Conservation (phyloP, 2,329 filamentous ascomycete species). For the Botryosphaeria dothidea region DNA sequence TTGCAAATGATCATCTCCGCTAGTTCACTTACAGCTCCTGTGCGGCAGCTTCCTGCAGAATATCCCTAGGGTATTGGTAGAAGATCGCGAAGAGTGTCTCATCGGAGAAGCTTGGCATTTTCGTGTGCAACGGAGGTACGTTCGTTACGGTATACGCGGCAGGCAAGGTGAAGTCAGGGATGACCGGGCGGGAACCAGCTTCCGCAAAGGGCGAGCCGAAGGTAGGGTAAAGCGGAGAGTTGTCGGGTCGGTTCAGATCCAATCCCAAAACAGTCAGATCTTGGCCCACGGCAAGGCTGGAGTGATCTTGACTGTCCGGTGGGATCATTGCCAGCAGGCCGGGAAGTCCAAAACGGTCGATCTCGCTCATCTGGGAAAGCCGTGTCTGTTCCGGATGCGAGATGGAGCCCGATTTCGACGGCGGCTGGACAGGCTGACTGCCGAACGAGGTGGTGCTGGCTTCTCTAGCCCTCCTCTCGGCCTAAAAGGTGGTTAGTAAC, state of each 20-base stretch:
- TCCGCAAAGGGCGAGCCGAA: constrained; percentile 66
- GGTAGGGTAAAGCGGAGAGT: constrained; percentile 61
- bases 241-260: constrained; percentile 62
- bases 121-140: constrained; percentile 61
- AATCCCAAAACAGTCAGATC: constrained; percentile 65
- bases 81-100: constrained; percentile 71
- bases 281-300: constrained; percentile 59
- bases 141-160: constrained; percentile 67
- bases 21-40: constrained; percentile 54
- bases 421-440: constrained; percentile 17
- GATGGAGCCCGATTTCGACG: constrained; percentile 5
- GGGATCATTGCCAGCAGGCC: constrained; percentile 61
- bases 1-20: not conserved
- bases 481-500: not conserved
- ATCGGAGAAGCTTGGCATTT: constrained; percentile 60
- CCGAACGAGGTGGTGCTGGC: constrained; percentile 19
- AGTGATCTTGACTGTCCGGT: constrained; percentile 53
- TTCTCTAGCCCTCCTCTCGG: constrained; percentile 17
- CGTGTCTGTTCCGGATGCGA: constrained; percentile 36
- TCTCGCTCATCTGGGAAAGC: constrained; percentile 59
- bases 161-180: constrained; percentile 63
- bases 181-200: constrained; percentile 57
- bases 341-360: constrained; percentile 61
- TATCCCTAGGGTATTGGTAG: constrained; percentile 66
- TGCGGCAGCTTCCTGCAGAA: constrained; percentile 66